Evolutionary conservation across 495 filamentous ascomycete species (phyloP).

Genomic region (Aspergillus homomorphus): DNA sequence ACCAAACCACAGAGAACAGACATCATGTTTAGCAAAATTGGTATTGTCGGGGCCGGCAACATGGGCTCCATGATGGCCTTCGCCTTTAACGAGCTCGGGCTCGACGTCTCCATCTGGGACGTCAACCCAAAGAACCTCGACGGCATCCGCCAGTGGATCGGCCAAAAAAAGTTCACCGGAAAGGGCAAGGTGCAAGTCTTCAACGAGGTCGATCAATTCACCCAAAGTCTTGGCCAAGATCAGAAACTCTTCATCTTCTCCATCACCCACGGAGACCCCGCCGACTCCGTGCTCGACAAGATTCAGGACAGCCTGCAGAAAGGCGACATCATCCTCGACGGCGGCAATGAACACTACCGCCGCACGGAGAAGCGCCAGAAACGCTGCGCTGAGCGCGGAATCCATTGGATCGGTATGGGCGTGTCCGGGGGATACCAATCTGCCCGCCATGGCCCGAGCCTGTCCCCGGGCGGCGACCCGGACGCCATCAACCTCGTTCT

Average conservation of each 20-base stretch:
- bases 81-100: constrained; percentile 58
- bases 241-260: constrained; percentile 61
- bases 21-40: constrained; percentile 39
- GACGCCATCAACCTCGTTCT: constrained; percentile 57
- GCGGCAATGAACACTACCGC: constrained; percentile 67
- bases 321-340: constrained; percentile 71
- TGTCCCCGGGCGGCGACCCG: constrained; percentile 63
- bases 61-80: constrained; percentile 68
- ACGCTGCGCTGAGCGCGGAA: constrained; percentile 50
- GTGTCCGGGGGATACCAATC: constrained; percentile 70
- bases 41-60: constrained; percentile 61
- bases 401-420: constrained; percentile 64
- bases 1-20: neutral
- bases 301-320: constrained; percentile 53
- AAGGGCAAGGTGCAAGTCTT: constrained; percentile 36
- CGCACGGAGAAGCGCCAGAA: constrained; percentile 65
- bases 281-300: constrained; percentile 60
- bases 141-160: constrained; percentile 22
- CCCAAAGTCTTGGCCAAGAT: constrained; percentile 34
- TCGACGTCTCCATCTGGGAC: constrained; percentile 61
- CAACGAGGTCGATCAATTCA: constrained; percentile 39
- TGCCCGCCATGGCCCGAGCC: constrained; percentile 59
- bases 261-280: constrained; percentile 65
- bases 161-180: constrained; percentile 23
- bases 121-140: constrained; percentile 50